Evolutionary conservation across 768 basidiomycete genomes (phyloP), one percentile per base, ranked within the genome.

Genomic region (Pisolithus sp.): DNA sequence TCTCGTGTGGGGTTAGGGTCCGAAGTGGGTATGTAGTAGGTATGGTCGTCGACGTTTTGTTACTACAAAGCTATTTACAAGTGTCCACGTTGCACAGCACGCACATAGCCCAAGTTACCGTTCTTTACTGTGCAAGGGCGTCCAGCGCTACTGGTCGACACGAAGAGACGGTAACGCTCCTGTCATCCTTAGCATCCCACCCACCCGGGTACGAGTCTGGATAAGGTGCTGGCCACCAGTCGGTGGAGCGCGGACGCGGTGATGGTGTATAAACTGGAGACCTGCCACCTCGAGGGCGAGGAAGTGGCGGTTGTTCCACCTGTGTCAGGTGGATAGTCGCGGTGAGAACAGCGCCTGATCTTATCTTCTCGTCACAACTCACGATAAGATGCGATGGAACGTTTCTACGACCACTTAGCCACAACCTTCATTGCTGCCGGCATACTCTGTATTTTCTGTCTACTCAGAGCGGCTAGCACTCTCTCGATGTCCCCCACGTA

Each of bases 211-310:
- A 74, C 74, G 5, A 62, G 63, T 43, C 68, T 91, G 30, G 73
- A 63, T 40, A 71, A 74, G 51, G 73, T 89, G 20, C 71, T 92
- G 28, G 65, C 75, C 44, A 68, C 73, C 30, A 83, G 83, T 57
- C 78, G 78, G 62, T 90, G 89, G 88, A 88, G 88, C 59, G 86
- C 91, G 12, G 72, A 90, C 59, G 84, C 76, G 48, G 86, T 88
- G 68, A 90, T 90, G 86, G 76, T 89, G 2, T 80, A 84, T 12
- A 74, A 83, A 53, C 75, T 76, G 2, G 68, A 71, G n/a, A 53
- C 55, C 1, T 68, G 79, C 18, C 52, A 70, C 12, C 65, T 92
- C 43, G 74, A 66, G 42, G 85, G 86, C 10, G 87, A 91, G 64
- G 84, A 87, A 59, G 79, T 90, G 7, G 87, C 83, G 13, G 75